Evolutionary conservation across 106 monocot genomes (phyloP).

Genomic region (Narthecium ossifragum): DNA sequence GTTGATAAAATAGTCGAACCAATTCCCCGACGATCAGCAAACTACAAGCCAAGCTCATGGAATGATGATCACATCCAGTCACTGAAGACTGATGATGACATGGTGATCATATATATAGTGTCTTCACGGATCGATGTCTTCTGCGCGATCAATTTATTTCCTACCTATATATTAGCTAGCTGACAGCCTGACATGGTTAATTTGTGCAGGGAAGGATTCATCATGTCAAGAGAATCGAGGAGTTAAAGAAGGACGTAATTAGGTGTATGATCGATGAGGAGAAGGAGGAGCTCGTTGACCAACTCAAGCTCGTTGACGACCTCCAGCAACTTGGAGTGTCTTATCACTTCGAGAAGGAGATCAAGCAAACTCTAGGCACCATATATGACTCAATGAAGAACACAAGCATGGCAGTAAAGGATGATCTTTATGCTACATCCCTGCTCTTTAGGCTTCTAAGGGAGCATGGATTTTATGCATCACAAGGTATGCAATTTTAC

Average conservation of each 20-base stretch:
- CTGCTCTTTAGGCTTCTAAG: constrained; percentile 21
- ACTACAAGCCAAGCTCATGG: too few relatives aligned
- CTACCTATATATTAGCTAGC: too few relatives aligned
- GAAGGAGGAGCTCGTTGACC: neutral
- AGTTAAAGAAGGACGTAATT: constrained; percentile 14
- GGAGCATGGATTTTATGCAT: constrained; percentile 6
- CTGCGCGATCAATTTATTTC: too few relatives aligned
- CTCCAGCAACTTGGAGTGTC: constrained; percentile 20
- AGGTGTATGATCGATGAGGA: constrained; percentile 1
- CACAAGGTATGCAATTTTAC: too few relatives aligned
- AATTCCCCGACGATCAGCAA: too few relatives aligned
- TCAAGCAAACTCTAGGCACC: constrained; percentile 1
- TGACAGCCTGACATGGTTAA: too few relatives aligned
- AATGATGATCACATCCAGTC: too few relatives aligned
- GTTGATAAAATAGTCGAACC: too few relatives aligned
- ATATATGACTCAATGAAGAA: neutral
- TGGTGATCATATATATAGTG: too few relatives aligned
- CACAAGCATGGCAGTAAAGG: neutral
- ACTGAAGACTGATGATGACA: too few relatives aligned
- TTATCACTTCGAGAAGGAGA: constrained; percentile 24
- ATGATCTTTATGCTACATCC: constrained; percentile 7
- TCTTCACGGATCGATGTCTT: too few relatives aligned
- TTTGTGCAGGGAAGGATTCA: too few relatives aligned
- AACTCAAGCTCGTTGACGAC: constrained; percentile 17
- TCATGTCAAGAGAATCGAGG: neutral